Evolutionary conservation across 331 rosid species (phyloP), one percentile per base, ranked within the genome.

Genomic region (Rosa hybrid): DNA sequence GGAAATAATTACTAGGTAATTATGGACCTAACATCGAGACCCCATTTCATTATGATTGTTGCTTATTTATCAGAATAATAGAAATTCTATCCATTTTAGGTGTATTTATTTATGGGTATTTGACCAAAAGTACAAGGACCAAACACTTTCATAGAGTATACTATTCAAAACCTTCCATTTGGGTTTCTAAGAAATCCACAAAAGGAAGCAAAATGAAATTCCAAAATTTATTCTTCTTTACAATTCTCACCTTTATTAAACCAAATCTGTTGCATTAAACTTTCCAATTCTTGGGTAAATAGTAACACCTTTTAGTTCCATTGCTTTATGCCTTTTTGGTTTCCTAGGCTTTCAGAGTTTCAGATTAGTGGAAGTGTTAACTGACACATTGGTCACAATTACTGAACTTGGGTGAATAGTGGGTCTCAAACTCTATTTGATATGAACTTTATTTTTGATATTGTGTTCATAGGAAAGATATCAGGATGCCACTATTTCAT

Each of bases 181-280:
- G 27, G 27, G 27, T 25, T 25, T 25, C 27, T 1, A 1, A 25
- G 27, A 25, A 25, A 25, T 25, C 27, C 27, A 25, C 27, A 25
- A 25, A 25, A 25, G 27, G 27, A 25, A 25, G 27, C 27, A 25
- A 25, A 25, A 25, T 25, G 27, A 25, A 25, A 25, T 25, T 25
- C 1, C 27, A 25, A 25, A 25, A 25, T 25, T 25, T 25, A 25
- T 25, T 25, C 27, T 25, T 25, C 27, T 25, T 25, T 25, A 25
- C 27, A 25, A 25, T 25, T 25, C 27, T 25, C 27, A 25, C 27
- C 27, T 25, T 25, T 25, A 25, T 25, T 25, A 25, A 25, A 25
- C 27, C 27, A 25, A 25, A 25, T 25, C 27, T 79, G 71, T 53
- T 75, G 77, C 44, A 69, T 68, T 83, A 23, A 84, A 54, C 75